Evolutionary conservation across 192 early-diverging fungal genomes (phyloP), one percentile per base, ranked within the genome.

Genomic region (Backusella luteola): DNA sequence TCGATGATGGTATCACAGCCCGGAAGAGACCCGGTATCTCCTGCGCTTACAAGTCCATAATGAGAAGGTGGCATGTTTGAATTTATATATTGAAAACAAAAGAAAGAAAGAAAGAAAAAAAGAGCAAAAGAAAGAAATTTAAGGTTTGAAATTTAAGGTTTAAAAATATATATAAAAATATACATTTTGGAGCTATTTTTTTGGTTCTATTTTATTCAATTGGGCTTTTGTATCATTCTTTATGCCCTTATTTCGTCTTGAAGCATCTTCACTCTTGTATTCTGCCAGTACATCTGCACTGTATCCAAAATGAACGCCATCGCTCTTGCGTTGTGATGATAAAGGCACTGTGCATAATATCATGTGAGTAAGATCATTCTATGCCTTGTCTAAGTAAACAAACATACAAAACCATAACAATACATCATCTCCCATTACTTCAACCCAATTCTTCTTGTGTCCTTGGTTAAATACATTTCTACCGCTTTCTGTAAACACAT

Each of bases 351-450:
- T 11, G 4, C 7, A 35, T 42, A 19, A 44, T 14, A 63, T 12
- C 56, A 63, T 63, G 56, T 63, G 56, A 63, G 56, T 63, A 7
- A 56, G 7, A 53, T 26, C 19, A 56, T 39, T 39, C 7, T 11
- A 56, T 23, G 23, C 21, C 2, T 23, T 19, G 1, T 6, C 32
- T 32, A 32, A 32, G 0, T 32, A 32, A 32, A 3, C 2, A 32
- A 68, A 71, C 86, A 73, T 82, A 87, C 86, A 17, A 80, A 86
- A 88, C 87, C 87, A 88, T 17, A 85, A 77, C 79, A 82, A 83
- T 75, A 77, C 77, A 19, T 83, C 79, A 2, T 49, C 39, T 23
- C 87, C 87, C 87, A 88, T 88, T 36, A 86, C 83, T 26, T 79
- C 76, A 46, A 77, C 80, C 85, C 85, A 88, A 63, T 86, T 88